A percentile compares a stretch with the other conserved stretches of the same genome.
These are phyloP conservation scores for Solanum hybrid DNA, from an alignment of 305 asterid genomes.

Conservation along the genomic window DNA sequence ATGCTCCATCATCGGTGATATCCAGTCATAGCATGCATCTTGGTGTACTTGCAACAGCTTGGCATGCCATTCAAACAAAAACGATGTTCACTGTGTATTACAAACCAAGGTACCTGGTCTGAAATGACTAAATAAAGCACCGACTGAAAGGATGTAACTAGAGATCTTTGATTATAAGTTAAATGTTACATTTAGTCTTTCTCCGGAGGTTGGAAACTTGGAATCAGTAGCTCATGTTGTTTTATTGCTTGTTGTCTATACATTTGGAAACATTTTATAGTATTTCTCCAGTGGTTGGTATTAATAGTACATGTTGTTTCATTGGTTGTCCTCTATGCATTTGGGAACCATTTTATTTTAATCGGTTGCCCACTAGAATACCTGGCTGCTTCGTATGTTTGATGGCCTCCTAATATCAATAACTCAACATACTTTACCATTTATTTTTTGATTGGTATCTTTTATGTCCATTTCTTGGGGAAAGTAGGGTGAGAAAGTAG, in stretches of 20 bases:
- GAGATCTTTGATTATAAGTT: neutral
- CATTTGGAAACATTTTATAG: neutral
- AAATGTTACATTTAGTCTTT: neutral
- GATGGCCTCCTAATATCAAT: neutral
- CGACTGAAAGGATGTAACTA: neutral
- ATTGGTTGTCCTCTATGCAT: neutral
- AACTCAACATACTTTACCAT: neutral
- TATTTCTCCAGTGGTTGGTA: neutral
- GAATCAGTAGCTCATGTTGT: neutral
- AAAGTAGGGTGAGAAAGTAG: neutral
- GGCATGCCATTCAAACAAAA: slow-evolving; percentile 90
- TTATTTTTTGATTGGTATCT: neutral
- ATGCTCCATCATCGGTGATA: slow-evolving; percentile 81
- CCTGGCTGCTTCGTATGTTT: neutral
- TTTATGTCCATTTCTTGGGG: neutral
- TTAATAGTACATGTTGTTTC: neutral
- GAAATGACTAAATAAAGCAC: neutral
- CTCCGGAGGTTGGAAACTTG: neutral
- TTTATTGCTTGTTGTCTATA: neutral
- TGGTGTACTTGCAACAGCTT: slow-evolving; percentile 96
- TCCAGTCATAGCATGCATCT: slow-evolving; percentile 99
- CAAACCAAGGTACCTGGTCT: slow-evolving; percentile 67
- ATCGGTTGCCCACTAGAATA: neutral
- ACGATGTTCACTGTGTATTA: slow-evolving; percentile 75
- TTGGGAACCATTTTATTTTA: neutral